A percentile compares a stretch with the other conserved stretches of the same genome.
Evolutionary conservation across 2,329 filamentous ascomycete species (phyloP).

Genomic region (Ophiostoma perfectum): DNA sequence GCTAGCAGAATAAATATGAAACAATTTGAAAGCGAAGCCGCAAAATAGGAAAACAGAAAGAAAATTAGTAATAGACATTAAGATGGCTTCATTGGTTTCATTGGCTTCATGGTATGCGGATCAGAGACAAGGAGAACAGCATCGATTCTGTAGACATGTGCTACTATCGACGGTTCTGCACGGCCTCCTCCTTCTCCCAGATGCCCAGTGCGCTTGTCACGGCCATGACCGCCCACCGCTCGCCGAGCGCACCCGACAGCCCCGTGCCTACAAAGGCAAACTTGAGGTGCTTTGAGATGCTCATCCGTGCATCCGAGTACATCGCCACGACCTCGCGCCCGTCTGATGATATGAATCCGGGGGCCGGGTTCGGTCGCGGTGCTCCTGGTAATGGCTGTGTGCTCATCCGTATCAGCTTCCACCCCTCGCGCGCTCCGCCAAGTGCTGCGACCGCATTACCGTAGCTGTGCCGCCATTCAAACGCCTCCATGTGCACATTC

Average conservation of each 20-base stretch:
- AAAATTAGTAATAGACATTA: conserved; percentile 2
- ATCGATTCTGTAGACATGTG: neutral
- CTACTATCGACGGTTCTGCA: conserved; percentile 16
- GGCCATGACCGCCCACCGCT: conserved; percentile 41
- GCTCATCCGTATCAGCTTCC: conserved; percentile 40
- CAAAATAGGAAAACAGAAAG: conserved; percentile 6
- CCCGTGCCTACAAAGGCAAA: conserved; percentile 41
- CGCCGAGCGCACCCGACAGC: conserved; percentile 37
- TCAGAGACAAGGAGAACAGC: neutral
- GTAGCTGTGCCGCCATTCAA: conserved; percentile 41
- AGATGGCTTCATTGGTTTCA: neutral
- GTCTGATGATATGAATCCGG: conserved; percentile 31
- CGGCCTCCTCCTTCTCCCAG: conserved; percentile 28
- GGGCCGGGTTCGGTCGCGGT: conserved; percentile 23
- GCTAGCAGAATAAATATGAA: neutral
- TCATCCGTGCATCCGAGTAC: conserved; percentile 34
- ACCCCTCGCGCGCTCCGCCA: conserved; percentile 33
- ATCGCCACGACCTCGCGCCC: conserved; percentile 42
- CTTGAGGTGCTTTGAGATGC: conserved; percentile 34
- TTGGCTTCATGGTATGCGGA: neutral
- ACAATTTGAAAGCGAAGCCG: neutral
- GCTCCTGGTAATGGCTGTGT: conserved; percentile 17
- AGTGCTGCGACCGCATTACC: conserved; percentile 35
- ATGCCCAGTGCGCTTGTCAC: conserved; percentile 37
- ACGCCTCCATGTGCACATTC: conserved; percentile 32